Conservation (phyloP, 352 stramenopile species). For the Phytophthora pinifolia region DNA sequence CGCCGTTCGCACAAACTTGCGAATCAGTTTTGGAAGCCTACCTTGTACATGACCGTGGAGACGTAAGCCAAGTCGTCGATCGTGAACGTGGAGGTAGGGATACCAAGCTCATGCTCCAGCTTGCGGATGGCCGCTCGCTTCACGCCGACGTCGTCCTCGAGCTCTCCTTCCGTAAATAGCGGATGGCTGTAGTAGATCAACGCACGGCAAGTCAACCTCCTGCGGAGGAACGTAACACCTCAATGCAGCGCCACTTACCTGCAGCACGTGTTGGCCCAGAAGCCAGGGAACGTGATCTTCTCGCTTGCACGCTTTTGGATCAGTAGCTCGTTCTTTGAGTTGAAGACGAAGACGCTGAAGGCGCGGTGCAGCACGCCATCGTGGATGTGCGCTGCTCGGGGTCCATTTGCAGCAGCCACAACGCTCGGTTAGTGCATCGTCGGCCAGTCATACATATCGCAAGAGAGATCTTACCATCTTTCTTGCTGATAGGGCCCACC, state of each 20-base stretch:
- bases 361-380: constrained; percentile 80
- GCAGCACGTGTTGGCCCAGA: constrained; percentile 99
- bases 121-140: constrained; percentile 97
- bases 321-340: constrained; percentile 81
- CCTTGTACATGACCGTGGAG: constrained; percentile 98
- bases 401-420: constrained; percentile 8
- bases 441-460: background rate
- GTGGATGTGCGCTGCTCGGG: constrained; percentile 59
- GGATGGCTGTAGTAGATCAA: constrained; percentile 79
- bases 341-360: constrained; percentile 89
- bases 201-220: background rate
- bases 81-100: constrained; percentile 82
- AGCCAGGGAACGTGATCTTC: constrained; percentile 99
- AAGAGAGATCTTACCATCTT: constrained; percentile 48
- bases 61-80: constrained; percentile 94
- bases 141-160: constrained; percentile 78
- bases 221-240: background rate
- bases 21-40: constrained; percentile 16
- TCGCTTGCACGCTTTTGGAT: constrained; percentile 92
- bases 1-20: background rate
- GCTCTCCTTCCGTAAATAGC: constrained; percentile 91
- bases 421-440: constrained; percentile 4
- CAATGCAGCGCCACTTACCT: constrained; percentile 35
- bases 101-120: constrained; percentile 98
- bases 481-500: constrained; percentile 87